These are phyloP conservation scores for Spergularia bocconei DNA, from an alignment of 148 eudicot genomes.

Conservation along the genomic window DNA sequence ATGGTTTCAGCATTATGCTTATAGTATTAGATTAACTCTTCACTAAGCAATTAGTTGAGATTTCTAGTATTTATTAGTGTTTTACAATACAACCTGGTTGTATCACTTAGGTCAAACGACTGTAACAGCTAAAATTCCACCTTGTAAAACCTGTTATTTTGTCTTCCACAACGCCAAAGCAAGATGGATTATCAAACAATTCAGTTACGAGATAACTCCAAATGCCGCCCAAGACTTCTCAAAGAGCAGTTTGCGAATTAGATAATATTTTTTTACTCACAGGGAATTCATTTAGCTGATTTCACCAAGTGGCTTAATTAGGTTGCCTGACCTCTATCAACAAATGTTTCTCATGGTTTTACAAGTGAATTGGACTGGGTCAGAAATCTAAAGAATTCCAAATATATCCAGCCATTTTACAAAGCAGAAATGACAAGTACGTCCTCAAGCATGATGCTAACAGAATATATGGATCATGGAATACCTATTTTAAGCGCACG, in stretches of 20 bases:
- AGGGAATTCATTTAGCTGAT: slow-evolving; percentile 6
- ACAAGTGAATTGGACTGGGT: too few species aligned
- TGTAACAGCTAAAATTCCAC: too few species aligned
- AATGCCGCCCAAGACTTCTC: neutral
- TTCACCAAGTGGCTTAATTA: neutral
- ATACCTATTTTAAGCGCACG: neutral
- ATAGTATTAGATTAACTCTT: too few species aligned
- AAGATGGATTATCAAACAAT: neutral
- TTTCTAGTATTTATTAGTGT: too few species aligned
- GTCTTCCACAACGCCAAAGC: neutral
- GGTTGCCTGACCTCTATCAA: neutral
- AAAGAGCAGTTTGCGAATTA: neutral
- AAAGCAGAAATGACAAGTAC: neutral
- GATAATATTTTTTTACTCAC: neutral
- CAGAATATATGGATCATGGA: neutral
- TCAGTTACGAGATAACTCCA: neutral
- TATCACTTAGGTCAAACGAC: too few species aligned
- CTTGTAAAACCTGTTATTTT: neutral
- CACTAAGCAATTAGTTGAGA: too few species aligned
- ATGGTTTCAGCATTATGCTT: too few species aligned
- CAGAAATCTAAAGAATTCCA: too few species aligned
- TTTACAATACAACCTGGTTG: too few species aligned
- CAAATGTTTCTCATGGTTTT: neutral
- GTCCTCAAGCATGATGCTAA: neutral
- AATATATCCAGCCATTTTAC: neutral